Conservation (phyloP, 2,329 filamentous ascomycete genomes). For the Neodidymelliopsis sp. region DNA sequence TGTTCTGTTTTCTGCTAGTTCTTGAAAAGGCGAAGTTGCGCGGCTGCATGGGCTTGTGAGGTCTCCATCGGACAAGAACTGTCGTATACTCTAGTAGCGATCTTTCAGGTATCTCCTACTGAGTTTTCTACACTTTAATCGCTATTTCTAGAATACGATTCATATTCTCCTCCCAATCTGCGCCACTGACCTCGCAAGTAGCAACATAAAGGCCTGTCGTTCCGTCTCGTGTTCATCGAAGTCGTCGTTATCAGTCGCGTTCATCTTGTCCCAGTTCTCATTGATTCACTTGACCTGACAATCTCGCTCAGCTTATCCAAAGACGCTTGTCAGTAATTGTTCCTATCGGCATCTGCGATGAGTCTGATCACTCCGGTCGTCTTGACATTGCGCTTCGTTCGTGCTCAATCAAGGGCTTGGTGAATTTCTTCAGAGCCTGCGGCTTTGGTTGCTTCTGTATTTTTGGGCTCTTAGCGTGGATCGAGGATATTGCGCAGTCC, state of each 20-base stretch:
- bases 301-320: constrained; percentile 50
- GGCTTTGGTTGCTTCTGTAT: constrained; percentile 42
- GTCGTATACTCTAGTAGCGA: too few species aligned
- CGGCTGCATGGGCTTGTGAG: too few species aligned
- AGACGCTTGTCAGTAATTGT: constrained; percentile 47
- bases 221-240: constrained; percentile 34
- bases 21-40: too few species aligned
- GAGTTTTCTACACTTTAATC: not conserved
- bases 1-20: too few species aligned
- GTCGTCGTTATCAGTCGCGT: constrained; percentile 39
- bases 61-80: too few species aligned
- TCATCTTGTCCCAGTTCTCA: constrained; percentile 46
- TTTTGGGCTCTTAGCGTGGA: constrained; percentile 51
- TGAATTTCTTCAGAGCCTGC: constrained; percentile 49
- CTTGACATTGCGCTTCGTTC: constrained; percentile 57
- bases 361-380: constrained; percentile 52
- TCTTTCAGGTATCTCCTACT: too few species aligned
- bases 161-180: constrained; percentile 51
- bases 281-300: constrained; percentile 42
- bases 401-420: constrained; percentile 52
- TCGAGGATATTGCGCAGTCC: constrained; percentile 55
- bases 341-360: constrained; percentile 41
- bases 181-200: constrained; percentile 51
- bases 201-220: constrained; percentile 50
- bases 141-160: constrained; percentile 35